Evolutionary conservation across 108 stramenopile species (phyloP), one percentile per base, ranked within the genome.

Genomic region (Halocafeteria seosinensis): DNA sequence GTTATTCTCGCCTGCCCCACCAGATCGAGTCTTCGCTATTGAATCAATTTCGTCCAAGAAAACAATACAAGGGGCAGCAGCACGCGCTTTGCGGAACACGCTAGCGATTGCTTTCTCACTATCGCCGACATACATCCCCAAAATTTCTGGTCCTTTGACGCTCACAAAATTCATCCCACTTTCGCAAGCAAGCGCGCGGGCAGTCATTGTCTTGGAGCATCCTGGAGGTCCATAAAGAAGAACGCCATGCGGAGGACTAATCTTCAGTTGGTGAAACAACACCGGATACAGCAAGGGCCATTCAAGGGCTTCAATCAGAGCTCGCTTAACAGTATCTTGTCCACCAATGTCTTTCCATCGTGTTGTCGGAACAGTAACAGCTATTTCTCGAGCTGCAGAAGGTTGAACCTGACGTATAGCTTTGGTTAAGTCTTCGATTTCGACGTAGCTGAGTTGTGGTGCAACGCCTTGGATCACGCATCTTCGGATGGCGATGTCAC

Each of bases 11-110:
- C 90, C 89, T 1, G 55, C 37, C 61, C 67, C 71, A 32, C 79
- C 72, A 17, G 94, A 93, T 67, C 97, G 85, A 12, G 92, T 85
- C 84, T 17, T 94, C 9, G 91, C 98, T 64, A 96, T 94, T 31
- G 94, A 94, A 76, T 97, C 98, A 85, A 99, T 89, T 77, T 99
- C 95, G 71, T 99, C 98, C 68, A 99, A 96, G 81, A 99, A 94
- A 30, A 99, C 80, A 64, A 99, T 95, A 78, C 98, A 99, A 0
- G 98, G 95, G 55, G 88, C 89, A 12, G 94, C 95, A 30, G 93
- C 88, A 58, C 98, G 91, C 0, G 98, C 98, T 78, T 95, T 96
- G 74, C 94, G 95, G 68, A 99, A 99, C 24, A 99, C 76, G 37
- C 92, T 86, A 57, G 92, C 87, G 31, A 99, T 94, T 63, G 95